Evolutionary conservation across 352 stramenopile species (phyloP).

Genomic region (Globisporangium nodosum): DNA sequence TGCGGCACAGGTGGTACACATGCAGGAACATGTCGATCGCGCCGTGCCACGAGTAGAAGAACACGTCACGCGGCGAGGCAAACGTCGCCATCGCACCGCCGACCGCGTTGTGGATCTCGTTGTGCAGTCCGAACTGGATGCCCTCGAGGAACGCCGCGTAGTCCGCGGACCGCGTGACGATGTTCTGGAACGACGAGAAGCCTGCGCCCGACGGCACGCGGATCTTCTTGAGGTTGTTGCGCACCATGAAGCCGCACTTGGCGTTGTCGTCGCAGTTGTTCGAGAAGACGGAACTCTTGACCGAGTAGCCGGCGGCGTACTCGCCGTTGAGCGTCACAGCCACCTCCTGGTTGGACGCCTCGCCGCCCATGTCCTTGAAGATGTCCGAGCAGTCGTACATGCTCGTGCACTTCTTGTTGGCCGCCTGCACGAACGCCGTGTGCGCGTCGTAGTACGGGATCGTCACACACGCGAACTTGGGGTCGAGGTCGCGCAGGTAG

Average conservation of each 20-base stretch:
- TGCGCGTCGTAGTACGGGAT: slow-evolving; percentile 78
- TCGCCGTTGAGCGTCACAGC: slow-evolving; percentile 27
- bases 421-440: slow-evolving; percentile 46
- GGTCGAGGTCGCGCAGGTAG: slow-evolving; percentile 48
- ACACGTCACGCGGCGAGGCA: slow-evolving; percentile 38
- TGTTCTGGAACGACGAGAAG: slow-evolving; percentile 46
- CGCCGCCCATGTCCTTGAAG: slow-evolving; percentile 25
- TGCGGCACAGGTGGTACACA: slow-evolving; percentile 60
- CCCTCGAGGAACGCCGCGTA: slow-evolving; percentile 51
- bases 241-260: slow-evolving; percentile 32
- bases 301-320: slow-evolving; percentile 21
- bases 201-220: slow-evolving; percentile 38
- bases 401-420: slow-evolving; percentile 40
- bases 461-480: slow-evolving; percentile 58
- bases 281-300: slow-evolving; percentile 26
- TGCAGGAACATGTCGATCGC: slow-evolving; percentile 66
- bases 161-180: slow-evolving; percentile 43
- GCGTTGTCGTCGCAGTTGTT: slow-evolving; percentile 36
- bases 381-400: slow-evolving; percentile 66
- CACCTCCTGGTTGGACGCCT: slow-evolving; percentile 23
- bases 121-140: slow-evolving; percentile 60
- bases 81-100: slow-evolving; percentile 48
- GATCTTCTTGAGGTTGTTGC: slow-evolving; percentile 34
- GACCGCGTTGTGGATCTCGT: slow-evolving; percentile 53
- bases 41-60: slow-evolving; percentile 71